phyloP scores from a whole-genome alignment of 495 filamentous ascomycete species.

The Cercophora sp. region DNA sequence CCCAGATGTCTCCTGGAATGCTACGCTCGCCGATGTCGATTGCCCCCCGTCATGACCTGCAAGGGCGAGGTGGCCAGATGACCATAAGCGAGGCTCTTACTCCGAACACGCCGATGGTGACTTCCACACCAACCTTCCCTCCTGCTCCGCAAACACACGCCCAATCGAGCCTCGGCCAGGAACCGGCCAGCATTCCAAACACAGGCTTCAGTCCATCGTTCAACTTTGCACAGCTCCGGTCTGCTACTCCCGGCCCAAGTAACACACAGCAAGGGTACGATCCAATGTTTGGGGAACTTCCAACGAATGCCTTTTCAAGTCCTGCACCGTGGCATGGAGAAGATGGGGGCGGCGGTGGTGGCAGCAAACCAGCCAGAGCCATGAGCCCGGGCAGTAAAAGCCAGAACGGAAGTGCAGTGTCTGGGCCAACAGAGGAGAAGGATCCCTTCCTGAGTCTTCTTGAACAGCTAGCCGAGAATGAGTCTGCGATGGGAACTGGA shows the following conservation, averaged over 20 bases:
- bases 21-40: constrained; percentile 27
- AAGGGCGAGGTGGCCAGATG: constrained; percentile 13
- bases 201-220: constrained; percentile 24
- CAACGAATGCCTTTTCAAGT: constrained; percentile 43
- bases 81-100: no score
- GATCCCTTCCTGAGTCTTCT: constrained; percentile 76
- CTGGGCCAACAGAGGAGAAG: constrained; percentile 51
- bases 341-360: constrained; percentile 23
- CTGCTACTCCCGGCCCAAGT: constrained; percentile 18
- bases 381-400: constrained; percentile 39
- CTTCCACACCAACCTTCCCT: constrained; percentile 18
- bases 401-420: constrained; percentile 35
- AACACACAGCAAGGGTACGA: constrained; percentile 42
- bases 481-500: constrained; percentile 50
- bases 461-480: constrained; percentile 77
- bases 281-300: constrained; percentile 52
- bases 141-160: constrained; percentile 11
- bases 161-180: constrained; percentile 6
- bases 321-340: constrained; percentile 42
- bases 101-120: no score
- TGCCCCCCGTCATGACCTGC: constrained; percentile 18
- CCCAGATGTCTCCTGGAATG: constrained; percentile 30
- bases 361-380: constrained; percentile 16
- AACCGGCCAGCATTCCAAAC: constrained; percentile 1
- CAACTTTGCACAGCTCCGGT: constrained; percentile 19